Base-by-base conservation (phyloP, 2,329 filamentous ascomycete genomes). In the Phoma sp. region DNA sequence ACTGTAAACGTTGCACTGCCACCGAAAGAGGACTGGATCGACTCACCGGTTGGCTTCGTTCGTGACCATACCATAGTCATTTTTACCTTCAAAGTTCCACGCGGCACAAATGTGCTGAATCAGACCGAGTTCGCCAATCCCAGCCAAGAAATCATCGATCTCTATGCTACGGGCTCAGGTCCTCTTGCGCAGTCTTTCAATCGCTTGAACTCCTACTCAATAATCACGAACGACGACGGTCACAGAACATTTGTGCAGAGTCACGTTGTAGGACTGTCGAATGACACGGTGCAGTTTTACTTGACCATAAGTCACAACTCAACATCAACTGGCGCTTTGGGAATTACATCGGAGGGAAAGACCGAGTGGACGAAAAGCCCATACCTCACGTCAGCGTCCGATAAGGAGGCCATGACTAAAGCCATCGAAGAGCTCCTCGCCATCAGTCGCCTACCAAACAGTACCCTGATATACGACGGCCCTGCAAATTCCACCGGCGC, bases 371-470 rank as follows among this genome's bases (percentile, higher is more conserved):
- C 72, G 24, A 68, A 80, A 43, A 79, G 77, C 61, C 67, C 80
- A 7, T 81, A 81, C 66, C 73, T 83, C 5, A 80, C 75, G n/a
- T 79, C 81, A 30, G 78, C 77, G 2, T 62, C 57, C 9, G 67
- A 70, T 49, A 67, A 64, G 35, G 59, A 64, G 14, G 65, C 66
- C 11, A 58, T 68, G 35, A 70, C 77, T 8, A 78, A 76, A 2
- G 80, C 79, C 2, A 67, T 73, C 13, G 79, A 80, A 23, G 62
- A 80, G 24, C 59, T 74, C 8, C 66, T 81, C 8, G 69, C 50
- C 18, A 55, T 65, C 25, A 56, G 54, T 40, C 56, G 58, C 14
- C 50, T 30, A 8, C 40, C 58, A 11, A 58, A 59, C 29, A 58
- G 55, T 41, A 57, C 53, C 3, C 47, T 65, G 23, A 44, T 36